phyloP scores from a whole-genome alignment of 2,329 filamentous ascomycete species.

The Chrysoporthe cubensis region DNA sequence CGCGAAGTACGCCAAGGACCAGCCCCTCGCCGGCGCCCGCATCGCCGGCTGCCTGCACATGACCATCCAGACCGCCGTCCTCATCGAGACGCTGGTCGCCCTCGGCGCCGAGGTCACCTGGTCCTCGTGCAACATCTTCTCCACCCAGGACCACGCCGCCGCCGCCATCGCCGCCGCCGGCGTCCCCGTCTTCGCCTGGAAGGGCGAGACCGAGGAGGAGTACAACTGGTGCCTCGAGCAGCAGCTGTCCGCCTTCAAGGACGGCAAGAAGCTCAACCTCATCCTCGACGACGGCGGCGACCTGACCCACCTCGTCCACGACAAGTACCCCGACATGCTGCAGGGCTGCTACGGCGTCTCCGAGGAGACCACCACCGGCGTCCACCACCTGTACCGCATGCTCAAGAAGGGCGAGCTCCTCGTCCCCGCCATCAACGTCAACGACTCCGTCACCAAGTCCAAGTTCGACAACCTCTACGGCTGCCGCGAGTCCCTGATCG shows the following conservation, averaged over 20 bases:
- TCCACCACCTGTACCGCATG: conserved; percentile 99
- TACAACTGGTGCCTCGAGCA: conserved; percentile 99
- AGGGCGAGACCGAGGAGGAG: conserved; percentile 97
- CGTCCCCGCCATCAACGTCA: conserved; percentile 97
- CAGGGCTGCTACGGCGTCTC: conserved; percentile 98
- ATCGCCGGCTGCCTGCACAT: conserved; percentile 99
- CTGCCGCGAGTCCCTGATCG: conserved; percentile 97
- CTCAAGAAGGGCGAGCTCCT: conserved; percentile 88
- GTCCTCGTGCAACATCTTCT: conserved; percentile 99
- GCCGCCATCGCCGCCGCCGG: conserved; percentile 94
- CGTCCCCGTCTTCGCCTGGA: conserved; percentile 81
- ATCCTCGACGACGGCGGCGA: conserved; percentile 99
- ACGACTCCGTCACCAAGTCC: conserved; percentile 99
- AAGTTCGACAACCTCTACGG: conserved; percentile 99
- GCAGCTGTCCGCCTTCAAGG: conserved; percentile 96
- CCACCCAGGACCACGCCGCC: conserved; percentile 96
- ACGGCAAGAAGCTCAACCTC: conserved; percentile 94
- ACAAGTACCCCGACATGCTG: conserved; percentile 98
- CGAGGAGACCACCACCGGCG: conserved; percentile 99
- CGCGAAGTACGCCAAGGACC: conserved; percentile 86
- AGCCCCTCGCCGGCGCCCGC: conserved; percentile 91
- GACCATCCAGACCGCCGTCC: conserved; percentile 99
- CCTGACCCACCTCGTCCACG: conserved; percentile 93
- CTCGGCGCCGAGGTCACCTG: conserved; percentile 99
- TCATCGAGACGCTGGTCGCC: conserved; percentile 94